Conservation (phyloP, 805 yeast genomes). For the Candida ortonii region DNA sequence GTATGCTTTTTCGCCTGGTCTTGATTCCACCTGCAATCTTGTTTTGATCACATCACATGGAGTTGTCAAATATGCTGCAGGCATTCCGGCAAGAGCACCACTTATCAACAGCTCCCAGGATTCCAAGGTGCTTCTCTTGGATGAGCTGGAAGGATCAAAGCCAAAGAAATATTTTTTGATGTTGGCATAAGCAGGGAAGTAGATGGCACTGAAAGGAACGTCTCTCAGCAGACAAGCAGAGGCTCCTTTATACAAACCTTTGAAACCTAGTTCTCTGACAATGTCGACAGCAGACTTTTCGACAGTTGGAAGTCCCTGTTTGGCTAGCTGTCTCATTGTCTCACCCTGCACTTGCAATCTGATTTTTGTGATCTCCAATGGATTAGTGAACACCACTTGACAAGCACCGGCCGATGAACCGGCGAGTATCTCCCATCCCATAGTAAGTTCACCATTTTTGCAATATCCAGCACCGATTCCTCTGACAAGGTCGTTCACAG, state of each 20-base stretch:
- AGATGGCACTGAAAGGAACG: constrained; percentile 94
- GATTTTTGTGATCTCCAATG: constrained; percentile 92
- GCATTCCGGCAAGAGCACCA: constrained; percentile 97
- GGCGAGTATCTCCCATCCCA: constrained; percentile 71
- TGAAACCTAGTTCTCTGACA: constrained; percentile 72
- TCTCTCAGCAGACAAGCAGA: constrained; percentile 89
- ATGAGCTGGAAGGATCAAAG: constrained; percentile 70
- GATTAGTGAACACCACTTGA: constrained; percentile 94
- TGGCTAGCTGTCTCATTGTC: constrained; percentile 38
- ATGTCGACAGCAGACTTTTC: constrained; percentile 63
- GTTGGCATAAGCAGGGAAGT: constrained; percentile 96
- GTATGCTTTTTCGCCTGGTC: constrained; percentile 74
- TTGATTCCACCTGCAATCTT: constrained; percentile 81
- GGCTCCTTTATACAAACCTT: constrained; percentile 89
- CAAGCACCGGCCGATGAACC: constrained; percentile 97
- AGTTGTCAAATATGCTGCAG: constrained; percentile 94
- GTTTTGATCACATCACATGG: constrained; percentile 98
- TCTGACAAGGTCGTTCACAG: constrained; percentile 87
- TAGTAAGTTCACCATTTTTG: constrained; percentile 45
- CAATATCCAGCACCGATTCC: constrained; percentile 57
- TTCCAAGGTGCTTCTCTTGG: constrained; percentile 56
- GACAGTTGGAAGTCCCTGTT: constrained; percentile 29
- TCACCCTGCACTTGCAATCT: constrained; percentile 93
- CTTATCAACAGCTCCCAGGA: constrained; percentile 81
- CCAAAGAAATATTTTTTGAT: constrained; percentile 77